Evolutionary conservation across 192 early-diverging fungal species (phyloP).

Genomic region (Phlyctochytrium bullatum): DNA sequence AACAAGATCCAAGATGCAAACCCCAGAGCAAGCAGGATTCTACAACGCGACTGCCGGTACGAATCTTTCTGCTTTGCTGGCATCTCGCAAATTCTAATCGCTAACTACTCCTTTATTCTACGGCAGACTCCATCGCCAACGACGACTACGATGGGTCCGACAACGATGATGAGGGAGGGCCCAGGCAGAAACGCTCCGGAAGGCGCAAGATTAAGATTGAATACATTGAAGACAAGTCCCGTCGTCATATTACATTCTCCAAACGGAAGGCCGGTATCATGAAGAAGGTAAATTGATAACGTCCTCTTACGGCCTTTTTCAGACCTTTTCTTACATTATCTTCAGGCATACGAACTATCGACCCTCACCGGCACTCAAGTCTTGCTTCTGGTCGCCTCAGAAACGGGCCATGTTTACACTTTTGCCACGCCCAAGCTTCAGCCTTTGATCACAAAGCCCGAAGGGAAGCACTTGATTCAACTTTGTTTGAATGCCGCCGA

Average conservation of each 20-base stretch:
- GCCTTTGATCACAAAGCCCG: slow-evolving; percentile 85
- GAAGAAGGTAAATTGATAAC: slow-evolving; percentile 74
- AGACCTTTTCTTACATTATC: slow-evolving; percentile 8
- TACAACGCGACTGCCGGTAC: slow-evolving; percentile 2
- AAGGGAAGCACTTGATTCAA: slow-evolving; percentile 93
- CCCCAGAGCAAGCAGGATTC: too few relatives aligned
- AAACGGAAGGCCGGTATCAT: slow-evolving; percentile 97
- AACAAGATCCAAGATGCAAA: too few relatives aligned
- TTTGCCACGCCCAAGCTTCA: slow-evolving; percentile 93
- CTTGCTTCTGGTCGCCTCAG: slow-evolving; percentile 86
- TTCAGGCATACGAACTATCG: slow-evolving; percentile 82
- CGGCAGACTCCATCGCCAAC: not conserved
- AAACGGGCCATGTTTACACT: slow-evolving; percentile 93
- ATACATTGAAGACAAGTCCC: slow-evolving; percentile 89
- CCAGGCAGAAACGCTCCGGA: slow-evolving; percentile 68
- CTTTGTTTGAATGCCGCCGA: slow-evolving; percentile 89
- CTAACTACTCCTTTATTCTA: not conserved
- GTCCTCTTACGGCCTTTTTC: not conserved
- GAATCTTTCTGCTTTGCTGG: not conserved
- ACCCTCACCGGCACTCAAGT: slow-evolving; percentile 95
- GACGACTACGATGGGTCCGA: slow-evolving; percentile 25
- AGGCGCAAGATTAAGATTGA: slow-evolving; percentile 96
- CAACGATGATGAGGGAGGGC: slow-evolving; percentile 65
- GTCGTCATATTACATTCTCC: slow-evolving; percentile 91
- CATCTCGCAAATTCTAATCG: not conserved